Conservation (phyloP, 495 filamentous ascomycete species). For the Penicillium longicatenatum region DNA sequence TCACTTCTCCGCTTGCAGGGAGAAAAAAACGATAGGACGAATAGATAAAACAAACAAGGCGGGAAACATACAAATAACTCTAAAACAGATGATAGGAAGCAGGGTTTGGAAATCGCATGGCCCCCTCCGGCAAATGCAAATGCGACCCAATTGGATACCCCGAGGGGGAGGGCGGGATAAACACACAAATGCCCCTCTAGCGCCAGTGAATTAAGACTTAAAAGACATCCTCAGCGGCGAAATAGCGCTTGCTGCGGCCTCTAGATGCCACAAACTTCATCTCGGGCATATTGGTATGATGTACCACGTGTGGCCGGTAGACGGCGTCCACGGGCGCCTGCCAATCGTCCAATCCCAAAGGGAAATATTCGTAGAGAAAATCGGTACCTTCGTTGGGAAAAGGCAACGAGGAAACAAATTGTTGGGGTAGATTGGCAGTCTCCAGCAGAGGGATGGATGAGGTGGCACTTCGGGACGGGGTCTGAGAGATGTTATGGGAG, state of each 20-base stretch:
- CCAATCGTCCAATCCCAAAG: conserved; percentile 86
- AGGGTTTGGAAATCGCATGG: conserved; percentile 10
- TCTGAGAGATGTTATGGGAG: conserved; percentile 36
- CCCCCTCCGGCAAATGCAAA: conserved; percentile 26
- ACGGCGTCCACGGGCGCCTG: conserved; percentile 89
- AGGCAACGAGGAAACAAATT: conserved; percentile 43
- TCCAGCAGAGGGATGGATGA: conserved; percentile 41
- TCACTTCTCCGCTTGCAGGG: not conserved
- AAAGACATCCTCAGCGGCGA: conserved; percentile 65
- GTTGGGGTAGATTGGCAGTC: conserved; percentile 40
- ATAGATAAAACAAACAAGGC: not conserved
- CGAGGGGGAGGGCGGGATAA: not conserved
- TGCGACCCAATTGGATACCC: conserved; percentile 14
- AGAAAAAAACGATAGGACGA: conserved; percentile 15
- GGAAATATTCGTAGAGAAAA: conserved; percentile 89
- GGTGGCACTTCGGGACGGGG: conserved; percentile 33
- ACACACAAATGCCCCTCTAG: conserved; percentile 13
- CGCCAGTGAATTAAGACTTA: conserved; percentile 20
- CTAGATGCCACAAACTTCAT: conserved; percentile 69
- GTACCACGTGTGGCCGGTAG: conserved; percentile 89
- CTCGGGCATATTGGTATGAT: conserved; percentile 81
- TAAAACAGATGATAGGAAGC: conserved; percentile 1
- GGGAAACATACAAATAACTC: conserved; percentile 4
- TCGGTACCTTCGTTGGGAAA: conserved; percentile 75
- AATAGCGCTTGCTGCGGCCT: conserved; percentile 79